Evolutionary conservation across 2,329 filamentous ascomycete species (phyloP), one percentile per base, ranked within the genome.

Genomic region (Xylariaceae sp.): DNA sequence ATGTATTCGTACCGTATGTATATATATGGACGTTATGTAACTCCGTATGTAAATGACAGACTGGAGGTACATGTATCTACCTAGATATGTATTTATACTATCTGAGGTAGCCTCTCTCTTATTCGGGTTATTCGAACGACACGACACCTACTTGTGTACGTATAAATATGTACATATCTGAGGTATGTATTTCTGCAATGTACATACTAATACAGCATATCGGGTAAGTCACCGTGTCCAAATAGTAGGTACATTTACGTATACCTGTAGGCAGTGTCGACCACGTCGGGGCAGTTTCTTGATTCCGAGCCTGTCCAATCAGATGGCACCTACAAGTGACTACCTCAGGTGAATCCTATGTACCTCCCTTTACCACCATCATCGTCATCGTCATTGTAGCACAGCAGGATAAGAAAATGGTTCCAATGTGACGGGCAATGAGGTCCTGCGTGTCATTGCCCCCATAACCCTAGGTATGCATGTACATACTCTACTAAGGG

Each of bases 241-340:
- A 44, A 56, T 53, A 57, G 41, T 40, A n/a, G n/a, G n/a, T n/a
- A n/a, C n/a, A n/a, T n/a, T n/a, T n/a, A n/a, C n/a, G n/a, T n/a
- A n/a, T n/a, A 57, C 57, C 54, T 53, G 57, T 49, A 47, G 44
- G 48, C 60, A 60, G 52, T 45, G 49, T 40, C 44, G n/a, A 20
- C 40, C 41, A 51, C 23, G 9, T 26, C 23, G 23, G 9, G 23
- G 41, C 20, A 56, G 57, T 57, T 56, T 26, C 23, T 26, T 26
- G 23, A 26, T 26, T 26, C 23, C 9, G 23, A 26, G 23, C 23
- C 23, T 10, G 14, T 37, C 32, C 32, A 37, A 37, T 37, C 32
- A 16, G 32, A 10, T 10, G 3, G 32, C 32, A 37, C 14, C 3
- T 37, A 12, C 3, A 14, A 16, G 6, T 37, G 14, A 16, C 32